Conservation (phyloP, 495 filamentous ascomycete species). For the Copromyces sp. region DNA sequence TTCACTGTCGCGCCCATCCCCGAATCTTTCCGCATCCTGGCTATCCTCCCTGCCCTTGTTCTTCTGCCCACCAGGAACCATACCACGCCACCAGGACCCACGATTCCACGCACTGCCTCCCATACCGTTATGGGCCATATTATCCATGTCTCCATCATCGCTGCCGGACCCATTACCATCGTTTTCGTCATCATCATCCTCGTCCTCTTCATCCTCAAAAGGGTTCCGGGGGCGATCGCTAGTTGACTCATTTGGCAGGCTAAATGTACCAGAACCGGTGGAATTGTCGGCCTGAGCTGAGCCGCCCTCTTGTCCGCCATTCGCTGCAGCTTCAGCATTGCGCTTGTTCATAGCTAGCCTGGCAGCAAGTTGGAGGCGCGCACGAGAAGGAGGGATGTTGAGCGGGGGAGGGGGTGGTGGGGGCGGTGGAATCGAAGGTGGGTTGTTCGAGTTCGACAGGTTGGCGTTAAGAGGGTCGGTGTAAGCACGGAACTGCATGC, state of each 20-base stretch:
- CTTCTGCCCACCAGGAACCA: constrained; percentile 21
- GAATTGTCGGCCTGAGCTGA: constrained; percentile 15
- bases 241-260: constrained; percentile 11
- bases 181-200: constrained; percentile 36
- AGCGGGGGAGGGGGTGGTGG: constrained; percentile 55
- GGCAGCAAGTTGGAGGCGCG: constrained; percentile 72
- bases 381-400: constrained; percentile 76
- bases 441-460: constrained; percentile 30
- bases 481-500: constrained; percentile 37
- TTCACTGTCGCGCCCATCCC: constrained; percentile 35
- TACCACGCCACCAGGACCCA: constrained; percentile 37
- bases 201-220: constrained; percentile 40
- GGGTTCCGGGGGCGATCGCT: constrained; percentile 31
- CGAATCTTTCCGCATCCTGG: constrained; percentile 29
- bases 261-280: constrained; percentile 12
- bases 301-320: constrained; percentile 19
- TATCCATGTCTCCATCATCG: constrained; percentile 25
- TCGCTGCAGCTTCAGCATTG: constrained; percentile 36
- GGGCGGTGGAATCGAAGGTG: constrained; percentile 40
- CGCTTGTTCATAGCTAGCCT: constrained; percentile 72
- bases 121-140: constrained; percentile 10
- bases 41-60: background rate
- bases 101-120: constrained; percentile 24
- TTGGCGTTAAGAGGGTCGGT: constrained; percentile 37
- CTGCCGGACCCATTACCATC: constrained; percentile 20